These are phyloP conservation scores for Nakaseomyces delphensis DNA, from an alignment of 1,139 yeast genomes.

Conservation along the genomic window DNA sequence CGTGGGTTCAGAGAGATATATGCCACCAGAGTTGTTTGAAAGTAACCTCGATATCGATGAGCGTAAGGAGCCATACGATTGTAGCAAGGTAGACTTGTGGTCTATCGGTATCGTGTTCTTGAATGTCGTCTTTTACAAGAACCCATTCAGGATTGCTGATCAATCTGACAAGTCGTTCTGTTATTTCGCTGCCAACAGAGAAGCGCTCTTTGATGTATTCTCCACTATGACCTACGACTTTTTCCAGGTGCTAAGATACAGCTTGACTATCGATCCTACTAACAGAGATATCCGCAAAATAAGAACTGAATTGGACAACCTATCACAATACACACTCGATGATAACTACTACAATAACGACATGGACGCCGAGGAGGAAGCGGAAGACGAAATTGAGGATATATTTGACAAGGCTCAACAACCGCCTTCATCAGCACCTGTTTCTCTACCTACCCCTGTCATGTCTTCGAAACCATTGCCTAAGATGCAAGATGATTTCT, in stretches of 20 bases:
- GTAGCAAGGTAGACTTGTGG: slow-evolving; percentile 89
- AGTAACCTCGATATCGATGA: slow-evolving; percentile 31
- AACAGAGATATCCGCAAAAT: slow-evolving; percentile 62
- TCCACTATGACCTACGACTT: slow-evolving; percentile 83
- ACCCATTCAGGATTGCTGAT: slow-evolving; percentile 81
- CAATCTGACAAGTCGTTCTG: slow-evolving; percentile 77
- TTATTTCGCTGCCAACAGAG: slow-evolving; percentile 81
- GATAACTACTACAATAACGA: slow-evolving; percentile 53
- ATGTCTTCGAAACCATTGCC: slow-evolving; percentile 4
- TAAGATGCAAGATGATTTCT: slow-evolving; percentile 3
- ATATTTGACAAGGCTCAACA: slow-evolving; percentile 22
- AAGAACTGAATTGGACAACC: slow-evolving; percentile 48
- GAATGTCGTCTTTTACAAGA: slow-evolving; percentile 80
- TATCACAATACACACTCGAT: slow-evolving; percentile 73
- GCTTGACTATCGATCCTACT: slow-evolving; percentile 78
- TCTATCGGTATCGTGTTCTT: slow-evolving; percentile 80
- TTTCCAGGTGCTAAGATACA: slow-evolving; percentile 69
- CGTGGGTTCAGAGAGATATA: slow-evolving; percentile 88
- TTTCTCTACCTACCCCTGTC: slow-evolving; percentile 13
- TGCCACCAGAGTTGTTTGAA: slow-evolving; percentile 92
- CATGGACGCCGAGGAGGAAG: slow-evolving; percentile 34
- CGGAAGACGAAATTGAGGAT: slow-evolving; percentile 32
- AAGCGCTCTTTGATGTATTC: slow-evolving; percentile 84
- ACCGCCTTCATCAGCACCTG: slow-evolving; percentile 5
- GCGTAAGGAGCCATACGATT: slow-evolving; percentile 59